Evolutionary conservation across 345 rosid genomes (phyloP).

Genomic region (Euphorbia tirucalli): DNA sequence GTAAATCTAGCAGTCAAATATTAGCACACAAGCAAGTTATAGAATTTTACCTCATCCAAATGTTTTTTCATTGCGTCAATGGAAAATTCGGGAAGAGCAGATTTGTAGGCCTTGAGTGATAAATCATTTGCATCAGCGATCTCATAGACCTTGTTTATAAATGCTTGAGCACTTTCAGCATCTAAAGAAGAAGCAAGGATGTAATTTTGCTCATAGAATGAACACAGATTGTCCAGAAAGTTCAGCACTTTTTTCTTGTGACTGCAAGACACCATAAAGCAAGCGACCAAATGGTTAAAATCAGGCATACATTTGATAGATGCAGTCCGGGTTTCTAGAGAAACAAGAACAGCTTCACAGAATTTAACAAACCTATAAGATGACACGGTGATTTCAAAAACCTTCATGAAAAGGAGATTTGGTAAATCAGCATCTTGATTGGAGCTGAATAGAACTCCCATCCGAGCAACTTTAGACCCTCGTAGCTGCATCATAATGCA

Average conservation of each 20-base stretch:
- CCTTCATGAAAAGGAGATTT: conserved; percentile 63
- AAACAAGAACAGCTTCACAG: conserved; percentile 3
- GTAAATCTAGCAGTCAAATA: background rate
- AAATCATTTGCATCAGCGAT: conserved; percentile 74
- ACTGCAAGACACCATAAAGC: conserved; percentile 48
- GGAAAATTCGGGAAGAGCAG: conserved; percentile 48
- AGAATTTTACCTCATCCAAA: conserved; percentile 56
- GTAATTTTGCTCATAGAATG: conserved; percentile 64
- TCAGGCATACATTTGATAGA: background rate
- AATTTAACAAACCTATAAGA: conserved; percentile 64
- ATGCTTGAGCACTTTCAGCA: conserved; percentile 47
- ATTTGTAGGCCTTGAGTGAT: conserved; percentile 54
- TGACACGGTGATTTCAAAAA: conserved; percentile 61
- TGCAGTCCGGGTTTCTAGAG: background rate
- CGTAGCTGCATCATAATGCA: conserved; percentile 48
- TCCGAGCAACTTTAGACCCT: conserved; percentile 79
- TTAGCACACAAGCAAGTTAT: conserved; percentile 1
- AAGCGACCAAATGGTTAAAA: conserved; percentile 20
- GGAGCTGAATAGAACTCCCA: conserved; percentile 73
- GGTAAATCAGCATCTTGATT: conserved; percentile 47
- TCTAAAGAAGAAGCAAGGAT: conserved; percentile 44
- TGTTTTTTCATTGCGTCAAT: conserved; percentile 40
- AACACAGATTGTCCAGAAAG: conserved; percentile 76
- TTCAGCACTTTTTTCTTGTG: conserved; percentile 64
- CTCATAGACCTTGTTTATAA: conserved; percentile 67